Percentiles rank a stretch among this genome's conserved stretches.
phyloP scores from a whole-genome alignment of 192 early-diverging fungal genomes.

The Backusella circina region DNA sequence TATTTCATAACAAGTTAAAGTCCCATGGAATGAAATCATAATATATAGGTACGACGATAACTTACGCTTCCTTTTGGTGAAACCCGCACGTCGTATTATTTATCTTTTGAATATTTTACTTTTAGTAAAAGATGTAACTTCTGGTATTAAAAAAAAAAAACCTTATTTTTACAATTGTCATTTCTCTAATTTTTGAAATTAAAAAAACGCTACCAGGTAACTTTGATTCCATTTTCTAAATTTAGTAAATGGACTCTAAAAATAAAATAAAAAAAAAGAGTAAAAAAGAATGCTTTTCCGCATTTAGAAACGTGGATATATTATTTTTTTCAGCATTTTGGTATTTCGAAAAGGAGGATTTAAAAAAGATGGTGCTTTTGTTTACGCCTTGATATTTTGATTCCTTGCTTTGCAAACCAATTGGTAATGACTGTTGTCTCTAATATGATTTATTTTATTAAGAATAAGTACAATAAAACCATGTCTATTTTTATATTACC shows the following conservation, averaged over 20 bases:
- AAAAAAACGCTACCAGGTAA: too few species aligned
- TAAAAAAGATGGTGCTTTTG: not conserved
- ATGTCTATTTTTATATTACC: not conserved
- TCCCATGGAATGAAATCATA: too few species aligned
- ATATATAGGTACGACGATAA: too few species aligned
- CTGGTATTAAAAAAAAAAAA: too few species aligned
- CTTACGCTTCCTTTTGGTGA: too few species aligned
- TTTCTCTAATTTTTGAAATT: too few species aligned
- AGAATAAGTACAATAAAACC: not conserved
- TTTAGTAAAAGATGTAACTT: too few species aligned
- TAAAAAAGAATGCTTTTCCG: not conserved
- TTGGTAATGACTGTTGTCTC: not conserved
- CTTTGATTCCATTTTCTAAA: not conserved
- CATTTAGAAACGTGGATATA: not conserved
- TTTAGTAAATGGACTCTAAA: not conserved
- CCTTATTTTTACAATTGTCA: not conserved
- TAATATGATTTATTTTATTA: not conserved
- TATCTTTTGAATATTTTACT: too few species aligned
- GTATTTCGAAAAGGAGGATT: not conserved
- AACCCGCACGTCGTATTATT: too few species aligned
- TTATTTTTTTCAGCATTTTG: too few species aligned
- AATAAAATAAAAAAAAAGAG: not conserved
- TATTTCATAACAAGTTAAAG: too few species aligned
- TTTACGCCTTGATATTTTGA: constrained; percentile 3
- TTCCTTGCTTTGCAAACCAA: not conserved